phyloP scores from a whole-genome alignment of 129 eudicot genomes.

The Helianthus annuus region DNA sequence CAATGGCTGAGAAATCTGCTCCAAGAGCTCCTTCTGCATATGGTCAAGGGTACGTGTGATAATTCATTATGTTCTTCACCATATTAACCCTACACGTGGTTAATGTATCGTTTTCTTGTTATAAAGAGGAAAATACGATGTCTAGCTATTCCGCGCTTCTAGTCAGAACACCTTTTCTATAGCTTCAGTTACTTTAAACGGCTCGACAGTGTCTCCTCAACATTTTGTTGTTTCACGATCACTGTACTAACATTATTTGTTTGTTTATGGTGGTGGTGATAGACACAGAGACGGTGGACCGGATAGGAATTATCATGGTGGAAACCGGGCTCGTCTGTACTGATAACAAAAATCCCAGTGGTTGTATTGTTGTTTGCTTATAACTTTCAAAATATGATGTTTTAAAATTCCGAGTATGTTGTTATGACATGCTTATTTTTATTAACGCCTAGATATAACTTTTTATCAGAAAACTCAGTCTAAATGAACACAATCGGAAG shows the following conservation, averaged over 20 bases:
- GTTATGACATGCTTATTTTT: no score
- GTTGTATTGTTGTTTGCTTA: no score
- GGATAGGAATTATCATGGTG: conserved; percentile 81
- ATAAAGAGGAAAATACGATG: neutral
- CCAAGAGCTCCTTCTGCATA: conserved; percentile 68
- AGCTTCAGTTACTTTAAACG: neutral
- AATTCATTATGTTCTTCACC: neutral
- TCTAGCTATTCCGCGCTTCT: neutral
- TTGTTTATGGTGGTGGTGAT: conserved; percentile 58
- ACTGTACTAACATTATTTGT: conserved; percentile 13
- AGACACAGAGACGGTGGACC: conserved; percentile 91
- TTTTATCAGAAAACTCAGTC: no score
- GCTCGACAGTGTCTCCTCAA: neutral
- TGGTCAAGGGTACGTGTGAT: conserved; percentile 52
- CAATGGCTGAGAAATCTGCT: conserved; percentile 97
- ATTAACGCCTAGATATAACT: no score
- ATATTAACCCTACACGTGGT: neutral
- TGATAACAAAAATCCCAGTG: conserved; percentile 36
- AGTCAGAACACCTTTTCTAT: neutral
- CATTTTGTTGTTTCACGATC: neutral
- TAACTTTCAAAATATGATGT: no score
- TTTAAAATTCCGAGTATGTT: no score
- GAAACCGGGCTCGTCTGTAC: conserved; percentile 91
- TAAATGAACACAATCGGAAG: no score
- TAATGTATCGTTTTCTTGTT: neutral